Evolutionary conservation across 208 protist species (phyloP).

Genomic region (Trypanosoma theileri): DNA sequence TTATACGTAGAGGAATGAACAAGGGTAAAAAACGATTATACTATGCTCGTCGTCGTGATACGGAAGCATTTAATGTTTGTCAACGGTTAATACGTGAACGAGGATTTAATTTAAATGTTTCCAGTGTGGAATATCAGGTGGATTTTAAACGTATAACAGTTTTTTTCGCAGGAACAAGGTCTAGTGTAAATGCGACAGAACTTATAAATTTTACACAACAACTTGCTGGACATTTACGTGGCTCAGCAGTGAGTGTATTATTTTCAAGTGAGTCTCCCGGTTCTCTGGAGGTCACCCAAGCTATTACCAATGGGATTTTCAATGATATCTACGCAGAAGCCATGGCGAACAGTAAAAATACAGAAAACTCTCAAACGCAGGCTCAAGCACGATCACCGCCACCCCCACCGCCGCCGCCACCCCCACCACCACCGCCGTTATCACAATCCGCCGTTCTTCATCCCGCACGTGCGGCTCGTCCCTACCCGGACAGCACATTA

Average conservation of each 20-base stretch:
- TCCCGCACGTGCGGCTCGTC: neutral
- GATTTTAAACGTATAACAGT: slow-evolving; percentile 67
- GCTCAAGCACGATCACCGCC: neutral
- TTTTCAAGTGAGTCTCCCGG: slow-evolving; percentile 39
- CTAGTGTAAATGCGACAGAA: slow-evolving; percentile 35
- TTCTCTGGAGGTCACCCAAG: slow-evolving; percentile 51
- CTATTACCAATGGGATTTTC: slow-evolving; percentile 25
- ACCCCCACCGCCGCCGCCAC: neutral
- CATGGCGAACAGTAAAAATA: neutral
- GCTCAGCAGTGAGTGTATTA: slow-evolving; percentile 57
- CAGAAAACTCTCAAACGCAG: neutral
- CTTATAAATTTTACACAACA: slow-evolving; percentile 33
- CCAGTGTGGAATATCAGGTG: slow-evolving; percentile 71
- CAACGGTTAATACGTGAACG: slow-evolving; percentile 44
- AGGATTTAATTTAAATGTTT: slow-evolving; percentile 31
- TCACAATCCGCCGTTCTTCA: neutral
- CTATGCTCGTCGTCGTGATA: slow-evolving; percentile 60
- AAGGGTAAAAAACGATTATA: slow-evolving; percentile 79
- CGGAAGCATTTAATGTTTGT: slow-evolving; percentile 48
- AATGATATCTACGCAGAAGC: slow-evolving; percentile 21
- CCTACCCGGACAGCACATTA: slow-evolving; percentile 8
- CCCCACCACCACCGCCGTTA: neutral
- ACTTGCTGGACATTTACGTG: slow-evolving; percentile 35
- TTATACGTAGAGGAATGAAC: slow-evolving; percentile 71
- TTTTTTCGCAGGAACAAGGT: slow-evolving; percentile 31